Base-by-base conservation (phyloP, 164 flowering plant genomes). In the Aristolochia contorta region DNA sequence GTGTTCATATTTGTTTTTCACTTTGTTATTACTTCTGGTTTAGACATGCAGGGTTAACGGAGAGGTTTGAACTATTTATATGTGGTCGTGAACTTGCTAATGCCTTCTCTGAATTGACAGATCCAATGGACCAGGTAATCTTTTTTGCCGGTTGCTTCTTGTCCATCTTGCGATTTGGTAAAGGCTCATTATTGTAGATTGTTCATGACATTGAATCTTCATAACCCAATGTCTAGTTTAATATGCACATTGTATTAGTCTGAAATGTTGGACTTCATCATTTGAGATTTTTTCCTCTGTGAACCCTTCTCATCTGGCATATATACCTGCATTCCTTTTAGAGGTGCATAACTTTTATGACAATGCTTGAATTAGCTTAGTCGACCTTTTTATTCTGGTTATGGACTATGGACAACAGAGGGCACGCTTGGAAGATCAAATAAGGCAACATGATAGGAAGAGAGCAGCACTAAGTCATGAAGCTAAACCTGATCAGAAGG, bases 81-180 rank as follows among this genome's bases (percentile, higher is more conserved):
- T 93, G 87, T 72, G 98, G 98, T 53, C 91, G 98, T 62, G 98
- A 93, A 72, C 76, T 93, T 66, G 97, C 90, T 43, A 93, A 93
- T 78, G 97, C 97, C 43, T 89, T 93, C 74, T 93, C 98, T 47
- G 98, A 93, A 69, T 72, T 93, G 75, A 89, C 97, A 30, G 98
- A 93, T 80, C 98, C 98, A 37, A n/a, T 86, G 72, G 98, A 93
- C 72, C 98, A 89, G 94, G 98, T 93, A 75, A 55, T 23, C 21
- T 15, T 8, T 30, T 16, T 12, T n/a, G 20, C 10, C 32, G 21
- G 19, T 51, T 20, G 33, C 33, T 30, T 18, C 9, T 16, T 5
- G 18, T 37, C 10, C 12, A 37, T 37, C 23, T 9, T 56, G n/a
- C 4, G 1, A 25, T 16, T 30, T 16, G 53, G 53, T 16, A 49